These are phyloP conservation scores for Batkoa obscura DNA, from an alignment of 371 early-diverging fungal species.

Conservation along the genomic window DNA sequence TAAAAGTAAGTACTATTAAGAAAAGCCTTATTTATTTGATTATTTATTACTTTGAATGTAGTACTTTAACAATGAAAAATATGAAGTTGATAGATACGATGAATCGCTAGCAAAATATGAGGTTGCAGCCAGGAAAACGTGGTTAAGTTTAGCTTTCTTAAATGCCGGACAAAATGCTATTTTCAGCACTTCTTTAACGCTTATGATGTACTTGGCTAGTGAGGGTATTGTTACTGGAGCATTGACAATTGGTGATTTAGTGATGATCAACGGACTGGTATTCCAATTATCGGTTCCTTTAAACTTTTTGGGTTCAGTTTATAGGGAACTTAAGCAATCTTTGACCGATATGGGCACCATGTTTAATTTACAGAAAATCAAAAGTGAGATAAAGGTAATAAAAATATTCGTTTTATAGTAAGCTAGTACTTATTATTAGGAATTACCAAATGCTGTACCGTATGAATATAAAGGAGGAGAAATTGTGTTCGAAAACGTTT, in stretches of 20 bases:
- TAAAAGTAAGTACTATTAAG: constrained; percentile 36
- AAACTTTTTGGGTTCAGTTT: constrained; percentile 91
- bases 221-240: constrained; percentile 64
- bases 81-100: constrained; percentile 72
- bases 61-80: constrained; percentile 80
- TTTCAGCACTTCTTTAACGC: constrained; percentile 68
- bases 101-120: constrained; percentile 71
- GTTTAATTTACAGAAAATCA: constrained; percentile 57
- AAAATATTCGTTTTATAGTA: neutral
- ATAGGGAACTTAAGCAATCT: constrained; percentile 81
- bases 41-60: constrained; percentile 8
- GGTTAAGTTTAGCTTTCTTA: constrained; percentile 64
- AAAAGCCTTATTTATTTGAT: neutral
- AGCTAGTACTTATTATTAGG: constrained; percentile 14
- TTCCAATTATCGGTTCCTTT: constrained; percentile 86
- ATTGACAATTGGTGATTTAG: constrained; percentile 89
- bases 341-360: constrained; percentile 91
- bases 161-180: constrained; percentile 90
- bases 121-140: constrained; percentile 70
- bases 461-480: constrained; percentile 33
- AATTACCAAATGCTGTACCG: constrained; percentile 31
- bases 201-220: constrained; percentile 85
- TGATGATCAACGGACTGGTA: constrained; percentile 89
- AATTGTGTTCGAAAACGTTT: constrained; percentile 67
- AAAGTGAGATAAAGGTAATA: constrained; percentile 18